A percentile compares a stretch with the other conserved stretches of the same genome.
These are phyloP conservation scores for Berkeleyomyces basicola DNA, from an alignment of 2,329 filamentous ascomycete species.

Conservation along the genomic window DNA sequence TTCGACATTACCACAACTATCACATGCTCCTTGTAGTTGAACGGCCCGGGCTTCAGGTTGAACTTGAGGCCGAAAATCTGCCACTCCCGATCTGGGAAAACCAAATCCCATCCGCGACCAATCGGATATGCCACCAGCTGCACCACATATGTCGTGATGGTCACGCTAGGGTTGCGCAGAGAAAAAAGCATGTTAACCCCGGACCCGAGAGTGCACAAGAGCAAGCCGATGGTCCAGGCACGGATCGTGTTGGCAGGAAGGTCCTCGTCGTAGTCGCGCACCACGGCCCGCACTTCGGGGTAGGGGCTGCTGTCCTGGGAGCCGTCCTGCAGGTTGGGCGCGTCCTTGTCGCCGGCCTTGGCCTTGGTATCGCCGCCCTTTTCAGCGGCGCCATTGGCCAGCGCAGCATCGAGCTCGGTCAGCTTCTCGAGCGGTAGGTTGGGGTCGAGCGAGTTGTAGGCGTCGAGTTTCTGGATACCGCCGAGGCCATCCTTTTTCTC, in stretches of 20 bases:
- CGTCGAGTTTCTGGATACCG: neutral
- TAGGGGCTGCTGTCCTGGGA: constrained; percentile 52
- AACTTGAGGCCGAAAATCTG: constrained; percentile 36
- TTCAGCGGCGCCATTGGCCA: constrained; percentile 36
- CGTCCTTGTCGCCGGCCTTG: constrained; percentile 24
- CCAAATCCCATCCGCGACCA: constrained; percentile 35
- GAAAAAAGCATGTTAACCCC: constrained; percentile 45
- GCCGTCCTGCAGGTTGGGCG: constrained; percentile 20
- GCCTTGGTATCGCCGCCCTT: constrained; percentile 19
- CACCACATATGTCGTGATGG: constrained; percentile 44
- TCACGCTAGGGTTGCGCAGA: constrained; percentile 40
- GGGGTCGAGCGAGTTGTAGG: constrained; percentile 29
- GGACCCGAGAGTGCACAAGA: constrained; percentile 46
- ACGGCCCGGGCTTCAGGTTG: constrained; percentile 39
- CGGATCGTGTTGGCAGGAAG: constrained; percentile 48
- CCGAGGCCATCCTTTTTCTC: constrained; percentile 25
- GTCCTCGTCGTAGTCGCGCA: constrained; percentile 47
- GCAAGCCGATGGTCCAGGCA: constrained; percentile 44
- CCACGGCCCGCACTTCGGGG: constrained; percentile 48
- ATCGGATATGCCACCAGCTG: constrained; percentile 46
- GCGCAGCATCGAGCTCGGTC: constrained; percentile 41
- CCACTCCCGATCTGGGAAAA: constrained; percentile 37
- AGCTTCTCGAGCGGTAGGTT: constrained; percentile 47
- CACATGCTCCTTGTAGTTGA: constrained; percentile 47
- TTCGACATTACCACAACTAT: constrained; percentile 49